Base-by-base conservation (phyloP, 371 early-diverging fungal species). In the Catenaria anguillulae region DNA sequence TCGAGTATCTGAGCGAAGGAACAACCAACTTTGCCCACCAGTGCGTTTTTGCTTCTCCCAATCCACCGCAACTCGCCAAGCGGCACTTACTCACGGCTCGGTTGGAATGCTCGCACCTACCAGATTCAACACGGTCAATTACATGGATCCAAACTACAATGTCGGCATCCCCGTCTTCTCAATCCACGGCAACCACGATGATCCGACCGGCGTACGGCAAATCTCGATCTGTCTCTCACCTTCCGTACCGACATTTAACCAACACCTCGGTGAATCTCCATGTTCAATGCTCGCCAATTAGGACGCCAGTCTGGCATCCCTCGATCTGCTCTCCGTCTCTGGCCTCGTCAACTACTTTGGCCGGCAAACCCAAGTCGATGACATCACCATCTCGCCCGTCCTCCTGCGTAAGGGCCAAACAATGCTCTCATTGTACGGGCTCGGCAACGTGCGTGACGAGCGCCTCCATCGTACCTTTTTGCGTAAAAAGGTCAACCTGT, bases 131-230 rank as follows among this genome's bases (percentile, higher is more conserved):
- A 75, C 68, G 4, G 88, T 88, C 35, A 98, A 97, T 67, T 91
- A 88, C 69, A 74, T 85, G 63, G 92, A 96, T 69, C 86, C 88
- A 19, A 93, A 97, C 67, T 67, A 87, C 33, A 93, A 93, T 63
- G 77, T 98, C 33, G 68, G 80, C 2, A 76, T 94, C 33, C 99
- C 99, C 0, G 81, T 98, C 0, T 93, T 97, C 68, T 84, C 93
- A 0, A 99, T 99, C 46, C 98, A 99, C 70, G 99, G 99, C 0
- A 99, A 99, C 75, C 99, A 99, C 68, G 99, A 99, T 69, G 99
- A 98, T 78, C 99, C 99, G 8, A 78, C 86, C 21, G 98, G 97
- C 8, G 77, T 84, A 63, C 72, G n/a, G n/a, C n/a, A n/a, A n/a
- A n/a, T n/a, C n/a, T n/a, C n/a, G n/a, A n/a, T n/a, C n/a, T n/a